Percentiles rank a stretch among this genome's conserved stretches.
Conservation (phyloP, 192 early-diverging fungal species). For the Podila clonocystis region DNA sequence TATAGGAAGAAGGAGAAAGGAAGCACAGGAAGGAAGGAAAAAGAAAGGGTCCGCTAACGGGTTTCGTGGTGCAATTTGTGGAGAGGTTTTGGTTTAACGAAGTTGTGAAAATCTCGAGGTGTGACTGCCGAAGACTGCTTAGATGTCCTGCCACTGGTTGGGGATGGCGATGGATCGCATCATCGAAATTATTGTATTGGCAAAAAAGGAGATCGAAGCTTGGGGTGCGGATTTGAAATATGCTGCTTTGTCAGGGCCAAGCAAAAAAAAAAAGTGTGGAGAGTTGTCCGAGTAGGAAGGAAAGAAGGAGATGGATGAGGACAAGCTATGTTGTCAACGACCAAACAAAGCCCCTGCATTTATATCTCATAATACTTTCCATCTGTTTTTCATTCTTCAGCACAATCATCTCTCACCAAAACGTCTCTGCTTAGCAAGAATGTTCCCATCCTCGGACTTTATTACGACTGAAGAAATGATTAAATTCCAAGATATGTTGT, state of each 20-base stretch:
- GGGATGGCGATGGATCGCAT: conserved; percentile 6
- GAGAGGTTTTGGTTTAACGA: too few species aligned
- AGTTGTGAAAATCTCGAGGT: not conserved
- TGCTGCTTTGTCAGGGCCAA: too few species aligned
- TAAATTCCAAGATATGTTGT: too few species aligned
- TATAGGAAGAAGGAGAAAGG: not conserved
- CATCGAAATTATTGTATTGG: not conserved
- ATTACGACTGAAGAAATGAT: too few species aligned
- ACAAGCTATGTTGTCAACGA: not conserved
- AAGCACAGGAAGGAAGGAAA: not conserved
- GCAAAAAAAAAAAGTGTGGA: too few species aligned
- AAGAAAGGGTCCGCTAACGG: not conserved
- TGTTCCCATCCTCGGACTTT: too few species aligned
- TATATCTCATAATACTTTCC: not conserved
- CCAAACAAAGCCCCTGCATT: not conserved
- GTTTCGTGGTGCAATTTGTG: too few species aligned
- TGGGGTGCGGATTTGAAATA: not conserved
- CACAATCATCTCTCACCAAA: too few species aligned
- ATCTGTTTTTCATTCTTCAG: not conserved
- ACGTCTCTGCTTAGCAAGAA: too few species aligned
- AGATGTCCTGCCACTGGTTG: not conserved
- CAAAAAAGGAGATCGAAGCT: not conserved
- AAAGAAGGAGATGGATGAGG: too few species aligned
- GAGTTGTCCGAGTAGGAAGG: too few species aligned
- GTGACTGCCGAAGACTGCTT: not conserved